Evolutionary conservation across 1,284 basidiomycete genomes (phyloP).

Genomic region (Cryptococcus amylolentus): DNA sequence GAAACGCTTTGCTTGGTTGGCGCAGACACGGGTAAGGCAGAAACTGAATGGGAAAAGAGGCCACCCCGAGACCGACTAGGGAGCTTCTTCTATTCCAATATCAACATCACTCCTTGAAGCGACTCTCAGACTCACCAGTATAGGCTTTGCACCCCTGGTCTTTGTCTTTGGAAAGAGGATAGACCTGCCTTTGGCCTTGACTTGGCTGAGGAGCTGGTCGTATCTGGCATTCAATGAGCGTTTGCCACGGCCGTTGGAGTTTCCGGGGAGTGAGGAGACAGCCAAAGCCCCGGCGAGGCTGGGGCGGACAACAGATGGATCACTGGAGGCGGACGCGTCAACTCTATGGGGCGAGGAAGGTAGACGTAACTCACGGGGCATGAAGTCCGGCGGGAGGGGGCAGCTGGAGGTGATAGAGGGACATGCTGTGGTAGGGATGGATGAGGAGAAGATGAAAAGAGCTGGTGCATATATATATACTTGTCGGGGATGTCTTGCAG

Average conservation of each 20-base stretch:
- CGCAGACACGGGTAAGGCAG: not conserved
- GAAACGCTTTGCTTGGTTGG: too few relatives aligned
- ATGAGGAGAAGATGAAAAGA: not conserved
- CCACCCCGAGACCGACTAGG: not conserved
- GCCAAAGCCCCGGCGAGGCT: too few relatives aligned
- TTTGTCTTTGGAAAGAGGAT: not conserved
- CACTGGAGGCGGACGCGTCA: too few relatives aligned
- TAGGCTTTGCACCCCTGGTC: not conserved
- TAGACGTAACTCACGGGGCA: too few relatives aligned
- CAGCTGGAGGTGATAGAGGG: not conserved
- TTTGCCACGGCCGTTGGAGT: not conserved
- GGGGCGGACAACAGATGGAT: too few relatives aligned
- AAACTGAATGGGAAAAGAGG: not conserved
- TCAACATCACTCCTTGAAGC: not conserved
- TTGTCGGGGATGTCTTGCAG: not conserved
- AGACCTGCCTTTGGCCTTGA: not conserved
- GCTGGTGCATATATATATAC: not conserved
- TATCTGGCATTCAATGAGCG: conserved; percentile 20
- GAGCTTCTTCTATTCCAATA: not conserved
- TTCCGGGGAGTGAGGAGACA: too few relatives aligned
- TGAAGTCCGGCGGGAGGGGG: too few relatives aligned
- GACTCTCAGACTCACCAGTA: too few relatives aligned
- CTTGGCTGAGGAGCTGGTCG: conserved; percentile 8
- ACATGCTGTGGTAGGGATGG: not conserved
- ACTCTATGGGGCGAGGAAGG: too few relatives aligned